Evolutionary conservation across 2,329 filamentous ascomycete genomes (phyloP), one percentile per base, ranked within the genome.

Genomic region (Aspergillus phoenicis): DNA sequence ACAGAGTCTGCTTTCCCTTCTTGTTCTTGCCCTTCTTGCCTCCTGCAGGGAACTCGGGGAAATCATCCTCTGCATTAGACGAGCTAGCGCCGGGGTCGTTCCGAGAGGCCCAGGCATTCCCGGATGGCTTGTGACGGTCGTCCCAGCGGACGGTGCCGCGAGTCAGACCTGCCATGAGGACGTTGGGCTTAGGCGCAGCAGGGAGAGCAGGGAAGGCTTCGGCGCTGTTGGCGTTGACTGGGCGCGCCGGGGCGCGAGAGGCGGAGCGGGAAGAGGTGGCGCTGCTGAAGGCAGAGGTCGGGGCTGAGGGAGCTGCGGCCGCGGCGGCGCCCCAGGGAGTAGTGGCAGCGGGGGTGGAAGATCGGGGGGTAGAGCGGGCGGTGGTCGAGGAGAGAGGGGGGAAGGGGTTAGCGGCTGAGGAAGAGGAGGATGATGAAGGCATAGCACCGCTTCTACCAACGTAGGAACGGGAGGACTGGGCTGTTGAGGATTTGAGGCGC

Each of bases 161-260:
- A 2, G 80, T 81, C 52, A 80, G 75, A 7, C 80, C 80, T 0
- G 78, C 73, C 75, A 81, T 82, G 45, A 84, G 82, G 36, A 82
- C 84, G 43, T 82, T 85, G 3, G 86, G 85, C 68, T 88, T 97
- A 0, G 90, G 84, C 1, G 92, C 93, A 0, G 87, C 83, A 0
- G 93, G 93, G 1, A 97, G 83, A 1, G 92, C 89, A 0, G 93
- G 94, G 77, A 97, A 97, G 0, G 88, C 87, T 64, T 93, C 89
- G 8, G 73, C 69, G 8, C 70, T 73, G 15, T 63, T 67, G 62
- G 66, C 17, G 66, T 72, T 10, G 17, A 66, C 63, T 10, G 63
- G 47, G 11, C 72, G 66, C 8, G 69, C 64, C 15, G 72, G 63
- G 13, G 71, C 62, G 26, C 48, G 59, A 2, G 69, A 61, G 17